A percentile compares a stretch with the other conserved stretches of the same genome.
Evolutionary conservation across 1,139 yeast genomes (phyloP).

Genomic region (Suhomyces wounanorum): DNA sequence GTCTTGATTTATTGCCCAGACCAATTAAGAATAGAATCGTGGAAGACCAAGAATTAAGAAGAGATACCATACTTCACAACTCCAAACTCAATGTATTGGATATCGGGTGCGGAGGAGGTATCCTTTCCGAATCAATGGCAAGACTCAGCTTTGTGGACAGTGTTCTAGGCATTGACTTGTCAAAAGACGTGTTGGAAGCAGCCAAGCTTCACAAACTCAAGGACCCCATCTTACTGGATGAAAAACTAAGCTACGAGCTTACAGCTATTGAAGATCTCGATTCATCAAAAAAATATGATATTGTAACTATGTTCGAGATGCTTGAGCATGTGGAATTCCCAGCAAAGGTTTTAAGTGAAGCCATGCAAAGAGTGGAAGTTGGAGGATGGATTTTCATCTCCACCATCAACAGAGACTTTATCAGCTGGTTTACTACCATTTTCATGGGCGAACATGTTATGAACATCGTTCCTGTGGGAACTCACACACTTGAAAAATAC

Average conservation of each 20-base stretch:
- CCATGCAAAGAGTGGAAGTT: constrained; percentile 65
- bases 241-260: constrained; percentile 59
- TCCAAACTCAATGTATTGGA: constrained; percentile 63
- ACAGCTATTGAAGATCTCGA: constrained; percentile 62
- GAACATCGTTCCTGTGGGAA: constrained; percentile 84
- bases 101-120: constrained; percentile 98
- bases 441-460: constrained; percentile 84
- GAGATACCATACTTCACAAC: constrained; percentile 39
- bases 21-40: constrained; percentile 49
- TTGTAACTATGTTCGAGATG: constrained; percentile 91
- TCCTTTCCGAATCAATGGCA: constrained; percentile 83
- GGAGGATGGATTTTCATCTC: constrained; percentile 88
- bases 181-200: constrained; percentile 77
- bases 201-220: constrained; percentile 66
- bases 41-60: constrained; percentile 48
- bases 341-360: constrained; percentile 64
- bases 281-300: constrained; percentile 55
- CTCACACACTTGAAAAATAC: constrained; percentile 86
- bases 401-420: constrained; percentile 84
- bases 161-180: constrained; percentile 84
- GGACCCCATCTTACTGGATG: constrained; percentile 56
- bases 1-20: constrained; percentile 62
- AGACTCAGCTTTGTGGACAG: constrained; percentile 61
- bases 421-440: constrained; percentile 94
- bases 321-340: constrained; percentile 93